These are phyloP conservation scores for Pyricularia sp. DNA, from an alignment of 2,329 filamentous ascomycete genomes.

Conservation along the genomic window DNA sequence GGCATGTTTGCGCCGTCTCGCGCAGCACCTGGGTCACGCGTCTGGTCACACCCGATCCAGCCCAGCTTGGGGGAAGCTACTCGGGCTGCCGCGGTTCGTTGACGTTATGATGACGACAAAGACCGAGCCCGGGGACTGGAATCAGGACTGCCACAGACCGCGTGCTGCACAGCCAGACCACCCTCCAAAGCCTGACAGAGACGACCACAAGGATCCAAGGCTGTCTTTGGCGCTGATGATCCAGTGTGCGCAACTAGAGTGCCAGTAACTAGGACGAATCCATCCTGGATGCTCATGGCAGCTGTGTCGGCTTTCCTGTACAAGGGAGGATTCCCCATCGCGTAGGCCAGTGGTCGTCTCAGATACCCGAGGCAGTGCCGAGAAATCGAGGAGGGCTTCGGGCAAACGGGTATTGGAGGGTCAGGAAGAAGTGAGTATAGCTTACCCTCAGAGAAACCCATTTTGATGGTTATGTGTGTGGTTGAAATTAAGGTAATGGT, in stretches of 20 bases:
- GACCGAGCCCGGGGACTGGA: neutral
- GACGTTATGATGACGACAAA: neutral
- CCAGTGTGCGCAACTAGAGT: neutral
- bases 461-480: constrained; percentile 24
- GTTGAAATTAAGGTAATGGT: neutral
- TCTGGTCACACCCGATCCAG: neutral
- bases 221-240: neutral
- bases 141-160: neutral
- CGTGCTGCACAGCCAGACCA: neutral
- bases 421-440: constrained; percentile 8
- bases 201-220: neutral
- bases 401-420: constrained; percentile 8
- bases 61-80: neutral
- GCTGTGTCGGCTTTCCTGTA: neutral
- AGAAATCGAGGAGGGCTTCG: constrained; percentile 13
- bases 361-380: neutral
- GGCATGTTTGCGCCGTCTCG: neutral
- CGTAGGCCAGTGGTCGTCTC: neutral
- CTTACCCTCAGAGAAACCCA: constrained; percentile 35
- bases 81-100: neutral
- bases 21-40: neutral
- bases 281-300: neutral
- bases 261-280: neutral
- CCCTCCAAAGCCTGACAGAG: neutral
- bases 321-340: neutral